Percentiles rank a stretch among this genome's conserved stretches.
Conservation (phyloP, 345 rosid genomes). For the Salix udensis region DNA sequence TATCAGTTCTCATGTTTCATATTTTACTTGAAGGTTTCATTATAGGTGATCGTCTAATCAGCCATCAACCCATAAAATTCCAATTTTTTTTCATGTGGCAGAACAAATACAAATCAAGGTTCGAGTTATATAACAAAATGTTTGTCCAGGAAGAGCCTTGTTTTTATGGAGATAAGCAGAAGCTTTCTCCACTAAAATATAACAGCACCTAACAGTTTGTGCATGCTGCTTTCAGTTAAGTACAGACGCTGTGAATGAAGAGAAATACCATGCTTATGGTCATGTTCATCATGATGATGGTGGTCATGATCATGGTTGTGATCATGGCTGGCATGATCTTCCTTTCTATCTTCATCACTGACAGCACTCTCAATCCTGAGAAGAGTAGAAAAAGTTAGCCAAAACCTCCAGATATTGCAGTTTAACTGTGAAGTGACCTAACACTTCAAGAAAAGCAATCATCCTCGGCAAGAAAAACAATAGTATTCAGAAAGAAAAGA, state of each 20-base stretch:
- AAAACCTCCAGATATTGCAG: background rate
- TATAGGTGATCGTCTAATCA: background rate
- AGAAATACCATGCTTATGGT: conserved; percentile 63
- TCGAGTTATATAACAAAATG: background rate
- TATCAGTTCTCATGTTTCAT: background rate
- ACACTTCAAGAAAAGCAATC: background rate
- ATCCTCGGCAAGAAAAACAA: background rate
- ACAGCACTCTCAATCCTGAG: conserved; percentile 82
- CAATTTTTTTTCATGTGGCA: background rate
- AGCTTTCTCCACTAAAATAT: background rate
- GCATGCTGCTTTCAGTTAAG: background rate
- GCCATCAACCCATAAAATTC: background rate
- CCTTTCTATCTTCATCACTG: conserved; percentile 47
- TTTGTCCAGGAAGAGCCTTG: background rate
- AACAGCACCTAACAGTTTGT: background rate
- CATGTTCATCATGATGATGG: conserved; percentile 53
- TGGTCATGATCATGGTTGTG: conserved; percentile 44
- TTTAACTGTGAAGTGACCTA: background rate
- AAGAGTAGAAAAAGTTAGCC: conserved; percentile 18
- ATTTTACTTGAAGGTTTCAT: background rate
- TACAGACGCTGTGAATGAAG: background rate
- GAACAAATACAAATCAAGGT: background rate
- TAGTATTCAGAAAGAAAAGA: background rate
- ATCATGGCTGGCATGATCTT: conserved; percentile 42
- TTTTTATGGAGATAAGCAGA: background rate